Evolutionary conservation across 1,139 yeast species (phyloP).

Genomic region (Eremothecium sinecaudum): DNA sequence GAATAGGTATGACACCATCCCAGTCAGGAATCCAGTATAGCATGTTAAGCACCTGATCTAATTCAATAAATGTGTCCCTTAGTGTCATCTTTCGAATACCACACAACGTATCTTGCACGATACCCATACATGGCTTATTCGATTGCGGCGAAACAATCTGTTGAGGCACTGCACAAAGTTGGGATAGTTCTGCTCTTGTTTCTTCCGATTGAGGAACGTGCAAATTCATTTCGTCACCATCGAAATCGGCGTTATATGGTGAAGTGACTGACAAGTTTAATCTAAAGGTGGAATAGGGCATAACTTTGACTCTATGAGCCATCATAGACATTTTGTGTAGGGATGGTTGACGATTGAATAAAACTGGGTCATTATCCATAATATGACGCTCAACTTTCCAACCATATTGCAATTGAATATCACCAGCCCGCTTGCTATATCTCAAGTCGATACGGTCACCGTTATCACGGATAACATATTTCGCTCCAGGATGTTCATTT

Average conservation of each 20-base stretch:
- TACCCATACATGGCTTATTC: conserved; percentile 99
- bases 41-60: conserved; percentile 92
- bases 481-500: conserved; percentile 98
- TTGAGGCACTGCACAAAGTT: conserved; percentile 91
- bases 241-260: conserved; percentile 99
- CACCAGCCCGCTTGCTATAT: conserved; percentile 97
- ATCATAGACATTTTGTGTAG: conserved; percentile 99
- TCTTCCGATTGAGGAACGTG: conserved; percentile 99
- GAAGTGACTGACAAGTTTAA: conserved; percentile 93
- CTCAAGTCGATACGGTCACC: conserved; percentile 97
- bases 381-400: conserved; percentile 99
- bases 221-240: conserved; percentile 99
- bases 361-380: conserved; percentile 94
- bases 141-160: conserved; percentile 98
- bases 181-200: conserved; percentile 90
- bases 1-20: conserved; percentile 98
- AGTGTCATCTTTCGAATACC: conserved; percentile 94
- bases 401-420: conserved; percentile 92
- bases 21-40: conserved; percentile 96
- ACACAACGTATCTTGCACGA: conserved; percentile 96
- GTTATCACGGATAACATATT: conserved; percentile 93
- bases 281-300: conserved; percentile 98
- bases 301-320: conserved; percentile 98
- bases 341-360: conserved; percentile 98
- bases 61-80: conserved; percentile 80